These are phyloP conservation scores for Nitzschia putrida DNA, from an alignment of 108 stramenopile species.

Conservation along the genomic window DNA sequence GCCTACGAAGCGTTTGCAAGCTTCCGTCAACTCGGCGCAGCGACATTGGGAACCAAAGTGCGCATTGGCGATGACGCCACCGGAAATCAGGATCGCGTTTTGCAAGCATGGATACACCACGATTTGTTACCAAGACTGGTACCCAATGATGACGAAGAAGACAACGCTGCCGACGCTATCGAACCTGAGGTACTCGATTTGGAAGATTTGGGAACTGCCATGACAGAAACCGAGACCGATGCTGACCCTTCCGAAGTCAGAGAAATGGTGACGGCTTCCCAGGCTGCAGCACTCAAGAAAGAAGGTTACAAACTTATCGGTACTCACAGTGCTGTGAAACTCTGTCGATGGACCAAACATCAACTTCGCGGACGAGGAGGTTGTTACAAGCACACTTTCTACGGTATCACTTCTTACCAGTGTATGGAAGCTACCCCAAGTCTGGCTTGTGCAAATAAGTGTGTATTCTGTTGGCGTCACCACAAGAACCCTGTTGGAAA, in stretches of 20 bases:
- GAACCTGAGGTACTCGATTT: constrained; percentile 82
- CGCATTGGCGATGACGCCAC: constrained; percentile 79
- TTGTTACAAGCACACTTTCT: constrained; percentile 97
- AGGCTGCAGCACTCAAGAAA: constrained; percentile 85
- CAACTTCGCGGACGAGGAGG: constrained; percentile 94
- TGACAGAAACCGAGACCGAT: constrained; percentile 40
- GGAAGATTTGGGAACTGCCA: constrained; percentile 87
- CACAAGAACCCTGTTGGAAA: constrained; percentile 98
- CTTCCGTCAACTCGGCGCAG: constrained; percentile 68
- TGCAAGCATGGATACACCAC: constrained; percentile 47
- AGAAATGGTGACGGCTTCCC: constrained; percentile 94
- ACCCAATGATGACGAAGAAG: constrained; percentile 41
- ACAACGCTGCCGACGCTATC: constrained; percentile 52
- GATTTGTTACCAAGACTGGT: constrained; percentile 39
- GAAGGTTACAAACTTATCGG: constrained; percentile 97
- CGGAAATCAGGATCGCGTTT: constrained; percentile 59
- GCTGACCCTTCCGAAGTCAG: constrained; percentile 36
- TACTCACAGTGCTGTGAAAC: constrained; percentile 94
- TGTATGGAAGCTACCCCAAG: constrained; percentile 97
- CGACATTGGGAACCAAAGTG: constrained; percentile 37
- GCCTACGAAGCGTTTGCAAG: constrained; percentile 63
- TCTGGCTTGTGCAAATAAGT: constrained; percentile 96
- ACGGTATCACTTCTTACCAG: constrained; percentile 95
- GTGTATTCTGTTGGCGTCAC: constrained; percentile 98
- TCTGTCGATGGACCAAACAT: constrained; percentile 98